Base-by-base conservation (phyloP, 1,284 basidiomycete species). In the Trichosporon asahii region DNA sequence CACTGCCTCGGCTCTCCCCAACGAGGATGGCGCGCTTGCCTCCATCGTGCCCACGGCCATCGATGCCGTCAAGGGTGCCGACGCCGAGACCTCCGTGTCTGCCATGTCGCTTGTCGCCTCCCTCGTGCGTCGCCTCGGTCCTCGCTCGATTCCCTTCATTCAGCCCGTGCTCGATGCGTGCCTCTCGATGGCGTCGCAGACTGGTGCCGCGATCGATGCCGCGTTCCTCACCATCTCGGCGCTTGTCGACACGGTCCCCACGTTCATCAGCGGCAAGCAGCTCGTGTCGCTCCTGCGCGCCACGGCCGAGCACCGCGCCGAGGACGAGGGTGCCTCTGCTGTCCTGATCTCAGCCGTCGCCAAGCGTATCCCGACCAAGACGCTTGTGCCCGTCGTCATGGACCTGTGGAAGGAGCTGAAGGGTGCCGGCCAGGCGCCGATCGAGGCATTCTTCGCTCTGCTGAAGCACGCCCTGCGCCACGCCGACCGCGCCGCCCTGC, bases 131-230 rank as follows among this genome's bases (percentile, higher is more conserved):
- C 90, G 89, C 68, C 87, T 95, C n/a, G 93, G 92, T 0, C 92
- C 94, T 23, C 89, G 94, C 0, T 86, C 93, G 65, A 93, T 97
- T 66, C 92, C 94, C 6, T 87, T 89, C 83, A 90, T 95, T 81
- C 89, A 89, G 68, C 86, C 88, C n/a, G 87, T 94, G 64, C 86
- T 92, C 35, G 83, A 87, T 7, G 85, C 88, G 66, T 88, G 88
- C 70, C 84, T 89, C 31, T 73, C 79, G 9, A 84, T 90, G 60
- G 64, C 76, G 11, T 69, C 73, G 14, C 68, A 74, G 2, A 70
- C 74, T 1, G 37, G 74, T 14, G 46, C 68, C 0, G 69, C 75
- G 14, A 65, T 70, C 64, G 72, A 75, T 21, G 72, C 73, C 31
- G 68, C 77, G 2, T 79, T 82, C 65, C 65, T 70, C 15, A 71